Evolutionary conservation across 257 asterid genomes (phyloP).

Genomic region (Forsythia suspensa): DNA sequence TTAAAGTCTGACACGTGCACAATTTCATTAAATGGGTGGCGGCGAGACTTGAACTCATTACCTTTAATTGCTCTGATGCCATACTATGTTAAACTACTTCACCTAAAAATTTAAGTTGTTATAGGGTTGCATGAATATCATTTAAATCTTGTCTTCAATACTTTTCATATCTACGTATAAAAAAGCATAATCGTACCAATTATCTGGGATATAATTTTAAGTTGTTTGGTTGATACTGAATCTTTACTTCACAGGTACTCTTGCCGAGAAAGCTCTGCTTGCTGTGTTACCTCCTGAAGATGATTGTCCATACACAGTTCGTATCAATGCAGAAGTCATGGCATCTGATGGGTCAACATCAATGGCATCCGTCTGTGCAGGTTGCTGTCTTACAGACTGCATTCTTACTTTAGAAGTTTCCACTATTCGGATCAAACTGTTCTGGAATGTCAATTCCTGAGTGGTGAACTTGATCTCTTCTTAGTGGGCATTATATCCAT

Average conservation of each 20-base stretch:
- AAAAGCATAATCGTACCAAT: conserved; percentile 2
- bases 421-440: conserved; percentile 1
- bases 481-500: conserved; percentile 2
- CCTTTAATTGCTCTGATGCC: not conserved
- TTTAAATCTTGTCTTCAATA: too few species aligned
- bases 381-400: conserved; percentile 34
- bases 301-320: conserved; percentile 76
- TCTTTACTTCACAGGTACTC: conserved; percentile 64
- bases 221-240: conserved; percentile 22
- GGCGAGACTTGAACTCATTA: not conserved
- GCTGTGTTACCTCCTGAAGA: conserved; percentile 93
- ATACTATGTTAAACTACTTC: not conserved
- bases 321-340: conserved; percentile 96
- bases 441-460: conserved; percentile 10
- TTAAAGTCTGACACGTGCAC: not conserved
- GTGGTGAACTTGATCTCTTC: conserved; percentile 8
- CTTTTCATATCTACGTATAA: not conserved
- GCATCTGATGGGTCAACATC: conserved; percentile 99
- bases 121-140: too few species aligned
- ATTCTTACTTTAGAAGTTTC: conserved; percentile 1
- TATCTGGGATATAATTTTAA: not conserved
- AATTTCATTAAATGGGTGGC: not conserved
- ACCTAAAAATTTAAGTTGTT: too few species aligned
- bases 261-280: conserved; percentile 93
- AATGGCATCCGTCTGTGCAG: conserved; percentile 99